Evolutionary conservation across 139 green algal species (phyloP).

Genomic region (Coelastrella sp.): DNA sequence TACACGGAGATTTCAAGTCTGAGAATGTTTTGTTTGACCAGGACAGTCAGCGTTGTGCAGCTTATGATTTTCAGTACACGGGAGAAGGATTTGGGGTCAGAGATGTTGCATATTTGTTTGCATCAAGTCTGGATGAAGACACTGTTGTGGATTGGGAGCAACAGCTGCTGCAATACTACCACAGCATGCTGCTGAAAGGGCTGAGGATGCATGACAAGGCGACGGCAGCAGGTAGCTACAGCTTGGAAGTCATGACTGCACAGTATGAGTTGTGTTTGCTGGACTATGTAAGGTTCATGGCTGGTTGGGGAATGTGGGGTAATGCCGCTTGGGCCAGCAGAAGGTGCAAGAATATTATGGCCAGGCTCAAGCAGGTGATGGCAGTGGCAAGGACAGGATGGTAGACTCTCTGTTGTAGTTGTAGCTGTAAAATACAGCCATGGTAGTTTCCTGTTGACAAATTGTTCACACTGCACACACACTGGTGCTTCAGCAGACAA

Average conservation of each 20-base stretch:
- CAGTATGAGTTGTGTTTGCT: conserved; percentile 52
- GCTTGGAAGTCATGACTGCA: conserved; percentile 1
- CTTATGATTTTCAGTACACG: conserved; percentile 67
- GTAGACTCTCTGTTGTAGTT: not conserved
- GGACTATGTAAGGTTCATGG: conserved; percentile 74
- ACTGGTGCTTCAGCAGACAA: no score
- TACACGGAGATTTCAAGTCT: conserved; percentile 68
- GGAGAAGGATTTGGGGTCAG: conserved; percentile 61
- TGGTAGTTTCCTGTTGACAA: no score
- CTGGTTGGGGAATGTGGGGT: conserved; percentile 64
- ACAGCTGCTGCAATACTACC: conserved; percentile 65
- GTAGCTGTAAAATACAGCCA: no score
- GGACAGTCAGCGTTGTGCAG: conserved; percentile 20
- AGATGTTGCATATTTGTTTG: conserved; percentile 72
- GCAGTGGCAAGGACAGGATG: not conserved
- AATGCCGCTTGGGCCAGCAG: conserved; percentile 37
- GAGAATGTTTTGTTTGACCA: conserved; percentile 68
- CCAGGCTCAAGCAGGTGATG: not conserved
- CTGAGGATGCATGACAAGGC: conserved; percentile 18
- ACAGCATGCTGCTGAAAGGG: conserved; percentile 33
- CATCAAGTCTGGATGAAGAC: conserved; percentile 50
- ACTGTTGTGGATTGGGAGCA: conserved; percentile 49
- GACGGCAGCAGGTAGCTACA: conserved; percentile 37
- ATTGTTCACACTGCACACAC: no score
- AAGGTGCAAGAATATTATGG: conserved; percentile 17